Evolutionary conservation across 1,284 basidiomycete species (phyloP).

Genomic region (Dichomitus squalens): DNA sequence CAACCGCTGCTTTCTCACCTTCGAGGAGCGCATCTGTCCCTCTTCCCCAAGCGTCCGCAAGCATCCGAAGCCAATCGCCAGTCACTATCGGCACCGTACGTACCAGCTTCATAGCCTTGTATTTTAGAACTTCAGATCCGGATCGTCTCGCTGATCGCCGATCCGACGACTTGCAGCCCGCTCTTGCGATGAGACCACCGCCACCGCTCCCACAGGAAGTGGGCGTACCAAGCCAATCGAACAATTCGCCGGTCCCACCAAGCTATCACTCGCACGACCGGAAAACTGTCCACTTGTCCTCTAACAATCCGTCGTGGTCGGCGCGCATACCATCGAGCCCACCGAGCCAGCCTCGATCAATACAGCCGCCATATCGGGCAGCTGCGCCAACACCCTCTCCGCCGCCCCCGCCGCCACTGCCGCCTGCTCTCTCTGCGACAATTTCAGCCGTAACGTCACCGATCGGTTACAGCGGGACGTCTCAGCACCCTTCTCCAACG

Average conservation of each 20-base stretch:
- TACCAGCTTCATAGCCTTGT: constrained; percentile 16
- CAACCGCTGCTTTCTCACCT: constrained; percentile 9
- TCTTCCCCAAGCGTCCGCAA: constrained; percentile 8
- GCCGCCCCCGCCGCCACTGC: constrained; percentile 18
- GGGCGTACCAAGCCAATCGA: constrained; percentile 21
- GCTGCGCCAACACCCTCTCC: constrained; percentile 10
- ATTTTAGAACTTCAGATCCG: constrained; percentile 1
- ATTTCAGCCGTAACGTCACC: not conserved
- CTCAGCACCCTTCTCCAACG: constrained; percentile 3
- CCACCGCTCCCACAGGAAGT: constrained; percentile 40
- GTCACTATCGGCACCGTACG: constrained; percentile 18
- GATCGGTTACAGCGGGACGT: constrained; percentile 5
- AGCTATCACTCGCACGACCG: constrained; percentile 26
- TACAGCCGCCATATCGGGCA: constrained; percentile 13
- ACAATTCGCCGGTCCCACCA: constrained; percentile 27
- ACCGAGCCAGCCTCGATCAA: constrained; percentile 19
- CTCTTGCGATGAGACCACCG: constrained; percentile 39
- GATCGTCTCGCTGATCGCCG: constrained; percentile 16
- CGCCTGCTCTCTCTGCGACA: constrained; percentile 14
- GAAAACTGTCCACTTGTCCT: constrained; percentile 14
- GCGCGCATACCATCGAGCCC: constrained; percentile 16
- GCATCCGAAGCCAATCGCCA: constrained; percentile 14
- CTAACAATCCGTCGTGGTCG: constrained; percentile 15
- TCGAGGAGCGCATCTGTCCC: constrained; percentile 28
- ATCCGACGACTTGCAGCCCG: constrained; percentile 29